Percentiles rank a stretch among this genome's conserved stretches.
These are phyloP conservation scores for Conticribra weissflogii DNA, from an alignment of 108 stramenopile species.

Conservation along the genomic window DNA sequence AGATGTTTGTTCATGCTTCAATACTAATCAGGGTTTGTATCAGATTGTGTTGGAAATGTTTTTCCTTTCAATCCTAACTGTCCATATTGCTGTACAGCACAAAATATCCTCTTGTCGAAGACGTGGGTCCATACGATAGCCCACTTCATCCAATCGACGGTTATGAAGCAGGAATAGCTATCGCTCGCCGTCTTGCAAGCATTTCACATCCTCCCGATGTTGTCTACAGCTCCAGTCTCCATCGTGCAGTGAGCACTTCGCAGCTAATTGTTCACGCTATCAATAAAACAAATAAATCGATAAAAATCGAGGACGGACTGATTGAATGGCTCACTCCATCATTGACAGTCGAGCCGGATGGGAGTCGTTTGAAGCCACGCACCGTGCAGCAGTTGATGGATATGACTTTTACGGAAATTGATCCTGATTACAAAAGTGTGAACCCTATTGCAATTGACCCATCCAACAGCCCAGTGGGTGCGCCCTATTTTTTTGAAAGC, in stretches of 20 bases:
- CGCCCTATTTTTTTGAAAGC: constrained; percentile 56
- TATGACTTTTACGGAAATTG: constrained; percentile 47
- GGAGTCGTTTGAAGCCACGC: constrained; percentile 53
- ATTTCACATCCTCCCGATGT: constrained; percentile 38
- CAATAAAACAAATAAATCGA: constrained; percentile 39
- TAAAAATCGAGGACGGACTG: constrained; percentile 66
- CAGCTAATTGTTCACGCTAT: constrained; percentile 58
- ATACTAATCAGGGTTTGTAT: too few relatives aligned
- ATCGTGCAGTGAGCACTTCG: constrained; percentile 67
- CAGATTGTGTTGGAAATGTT: too few relatives aligned
- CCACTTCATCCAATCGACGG: constrained; percentile 65
- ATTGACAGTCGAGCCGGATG: constrained; percentile 63
- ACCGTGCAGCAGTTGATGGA: constrained; percentile 46
- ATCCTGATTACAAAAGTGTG: constrained; percentile 51
- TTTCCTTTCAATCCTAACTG: too few relatives aligned
- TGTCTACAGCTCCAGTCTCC: constrained; percentile 66
- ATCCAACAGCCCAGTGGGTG: constrained; percentile 29
- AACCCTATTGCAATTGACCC: constrained; percentile 53
- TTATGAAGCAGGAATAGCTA: constrained; percentile 60
- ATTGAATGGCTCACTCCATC: constrained; percentile 79
- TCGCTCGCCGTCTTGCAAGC: constrained; percentile 55
- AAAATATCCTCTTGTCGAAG: constrained; percentile 64
- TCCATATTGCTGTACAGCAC: too few relatives aligned
- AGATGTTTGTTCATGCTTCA: too few relatives aligned
- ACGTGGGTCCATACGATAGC: constrained; percentile 59